Base-by-base conservation (phyloP, 768 basidiomycete species). In the Suillus americanus region DNA sequence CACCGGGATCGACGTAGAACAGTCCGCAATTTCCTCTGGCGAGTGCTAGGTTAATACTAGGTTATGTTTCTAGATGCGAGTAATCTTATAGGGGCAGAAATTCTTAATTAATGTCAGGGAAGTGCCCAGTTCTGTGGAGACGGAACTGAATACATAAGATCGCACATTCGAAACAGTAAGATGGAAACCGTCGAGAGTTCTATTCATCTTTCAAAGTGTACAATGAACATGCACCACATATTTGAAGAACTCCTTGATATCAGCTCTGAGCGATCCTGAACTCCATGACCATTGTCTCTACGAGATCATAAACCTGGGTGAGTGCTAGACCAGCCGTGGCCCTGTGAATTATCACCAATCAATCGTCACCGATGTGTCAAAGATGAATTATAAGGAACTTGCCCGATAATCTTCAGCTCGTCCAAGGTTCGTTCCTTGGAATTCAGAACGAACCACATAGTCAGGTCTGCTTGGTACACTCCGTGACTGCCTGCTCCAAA, bases 361-460 rank as follows among this genome's bases (percentile, higher is more conserved):
- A 60, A 7, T 37, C 14, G 10, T 66, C 41, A 61, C 41, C 14
- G 23, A 59, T 23, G 59, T 46, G n/a, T 20, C 20, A 10, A 4
- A 16, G 16, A 35, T 54, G 23, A 33, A 33, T 33, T 46, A 35
- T 4, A 35, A n/a, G 33, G 20, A 55, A 55, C 54, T 55, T 35
- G 12, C 54, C 2, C 53, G 13, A 55, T 12, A 20, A 13, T 35
- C 20, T 55, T 55, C 5, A 55, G 81, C 4, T 82, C 78, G 3
- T 77, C 64, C 14, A 85, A 59, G 0, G 77, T 79, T 7, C 84
- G 78, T 63, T 84, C 83, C 66, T 79, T 75, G 6, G 76, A 70
- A 56, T 85, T 83, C 14, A 80, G 68, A 14, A 75, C n/a, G 20
- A 71, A 55, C 78, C 82, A 79, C 83, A 85, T 83, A 62, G 76